These are phyloP conservation scores for Trichaptum fuscoviolaceum DNA, from an alignment of 768 basidiomycete genomes.

Conservation along the genomic window DNA sequence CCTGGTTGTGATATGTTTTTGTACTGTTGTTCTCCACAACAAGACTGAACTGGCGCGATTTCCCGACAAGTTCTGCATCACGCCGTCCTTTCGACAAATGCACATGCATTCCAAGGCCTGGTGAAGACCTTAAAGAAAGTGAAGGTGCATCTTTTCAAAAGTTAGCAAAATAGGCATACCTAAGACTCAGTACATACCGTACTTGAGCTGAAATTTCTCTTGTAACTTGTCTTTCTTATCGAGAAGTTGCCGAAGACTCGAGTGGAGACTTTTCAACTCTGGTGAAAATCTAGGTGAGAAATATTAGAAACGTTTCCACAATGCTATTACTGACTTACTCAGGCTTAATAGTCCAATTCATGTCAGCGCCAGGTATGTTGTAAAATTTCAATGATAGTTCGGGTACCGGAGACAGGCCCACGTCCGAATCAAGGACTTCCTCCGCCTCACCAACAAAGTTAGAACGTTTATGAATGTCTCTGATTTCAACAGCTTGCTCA, in stretches of 20 bases:
- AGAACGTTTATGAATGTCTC: constrained; percentile 18
- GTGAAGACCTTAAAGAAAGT: constrained; percentile 63
- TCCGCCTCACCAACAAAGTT: constrained; percentile 19
- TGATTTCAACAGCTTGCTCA: constrained; percentile 36
- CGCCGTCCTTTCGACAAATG: constrained; percentile 64
- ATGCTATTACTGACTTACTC: constrained; percentile 36
- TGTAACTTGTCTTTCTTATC: constrained; percentile 49
- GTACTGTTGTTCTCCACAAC: constrained; percentile 64
- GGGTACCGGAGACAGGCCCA: not conserved
- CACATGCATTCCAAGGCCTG: constrained; percentile 68
- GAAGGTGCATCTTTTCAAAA: constrained; percentile 56
- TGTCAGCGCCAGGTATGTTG: not conserved
- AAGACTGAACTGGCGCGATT: constrained; percentile 44
- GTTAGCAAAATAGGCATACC: constrained; percentile 4
- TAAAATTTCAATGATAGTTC: not conserved
- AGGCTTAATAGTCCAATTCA: constrained; percentile 60
- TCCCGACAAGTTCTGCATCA: constrained; percentile 46
- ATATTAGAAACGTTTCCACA: not conserved
- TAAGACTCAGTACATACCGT: constrained; percentile 34
- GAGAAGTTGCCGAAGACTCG: constrained; percentile 38
- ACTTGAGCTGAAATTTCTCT: constrained; percentile 42
- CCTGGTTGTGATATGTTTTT: constrained; percentile 63
- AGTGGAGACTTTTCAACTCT: constrained; percentile 45
- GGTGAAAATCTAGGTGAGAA: constrained; percentile 52
- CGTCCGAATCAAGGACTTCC: constrained; percentile 3